Base-by-base conservation (phyloP, 768 basidiomycete genomes). In the Macrolepiota dolichaula region DNA sequence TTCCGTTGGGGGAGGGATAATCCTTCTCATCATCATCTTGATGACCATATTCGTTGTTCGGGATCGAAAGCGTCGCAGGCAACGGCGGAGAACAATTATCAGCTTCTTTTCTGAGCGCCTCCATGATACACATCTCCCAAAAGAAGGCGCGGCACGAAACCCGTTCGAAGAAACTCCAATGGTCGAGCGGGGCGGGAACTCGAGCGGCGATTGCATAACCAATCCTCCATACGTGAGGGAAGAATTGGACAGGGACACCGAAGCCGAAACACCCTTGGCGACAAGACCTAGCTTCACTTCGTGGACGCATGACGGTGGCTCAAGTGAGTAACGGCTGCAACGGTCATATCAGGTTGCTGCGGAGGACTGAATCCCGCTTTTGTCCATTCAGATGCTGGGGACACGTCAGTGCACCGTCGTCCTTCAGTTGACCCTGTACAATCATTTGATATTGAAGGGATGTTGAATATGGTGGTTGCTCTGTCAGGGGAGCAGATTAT, bases 401-500 rank as follows among this genome's bases (percentile, higher is more conserved):
- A 57, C 22, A 11, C 32, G 12, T 32, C 58, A 42, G 17, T 52
- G 38, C 38, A 59, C 42, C 58, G 50, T 13, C 58, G 58, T 25
- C 58, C 50, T 25, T 59, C 58, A 27, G 27, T 42, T 61, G 63
- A 61, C 61, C 68, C 32, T 17, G 71, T 78, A 19, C 70, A 74
- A 46, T 77, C 78, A 0, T 62, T 79, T 13, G 81, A 85, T 63
- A 80, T 85, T 55, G 81, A 83, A 67, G 74, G 79, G 25, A 83
- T 85, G 69, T 73, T 86, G 37, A 80, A 85, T 65, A 78, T 81
- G 73, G 81, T 82, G 1, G 76, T 76, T 19, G 66, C 77, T 13
- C 79, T 78, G 44, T 69, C 70, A 1, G 69, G 68, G 36, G 52
- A 61, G 36, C 63, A 57, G 25, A 75, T 70, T 60, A 67, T 67